These are phyloP conservation scores for Salix exigua DNA, from an alignment of 345 rosid species.

Conservation along the genomic window DNA sequence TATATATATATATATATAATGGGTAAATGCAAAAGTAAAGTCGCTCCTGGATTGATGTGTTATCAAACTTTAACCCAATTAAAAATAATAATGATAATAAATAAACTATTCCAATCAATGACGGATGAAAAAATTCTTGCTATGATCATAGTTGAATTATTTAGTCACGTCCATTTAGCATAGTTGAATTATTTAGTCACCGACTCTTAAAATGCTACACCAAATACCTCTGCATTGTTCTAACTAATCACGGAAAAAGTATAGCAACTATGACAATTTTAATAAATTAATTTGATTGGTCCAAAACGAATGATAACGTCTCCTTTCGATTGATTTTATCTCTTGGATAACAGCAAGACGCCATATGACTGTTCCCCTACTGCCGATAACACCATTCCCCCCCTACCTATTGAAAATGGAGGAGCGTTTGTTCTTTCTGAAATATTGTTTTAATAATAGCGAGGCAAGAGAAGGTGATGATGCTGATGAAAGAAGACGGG, in stretches of 20 bases:
- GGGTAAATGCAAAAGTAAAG: not conserved
- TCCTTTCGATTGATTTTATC: not conserved
- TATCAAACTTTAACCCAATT: not conserved
- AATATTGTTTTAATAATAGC: no score
- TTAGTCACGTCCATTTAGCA: not conserved
- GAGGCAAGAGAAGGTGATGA: no score
- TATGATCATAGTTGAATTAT: not conserved
- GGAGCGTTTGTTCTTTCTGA: no score
- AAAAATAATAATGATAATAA: not conserved
- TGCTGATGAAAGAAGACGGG: no score
- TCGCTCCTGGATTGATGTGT: not conserved
- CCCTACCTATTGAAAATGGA: no score
- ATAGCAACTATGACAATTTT: not conserved
- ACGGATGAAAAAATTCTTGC: not conserved
- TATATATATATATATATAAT: no score
- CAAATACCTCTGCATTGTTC: not conserved
- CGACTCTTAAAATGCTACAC: not conserved
- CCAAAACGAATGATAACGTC: not conserved
- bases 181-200: slow-evolving; percentile 1
- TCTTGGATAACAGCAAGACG: not conserved
- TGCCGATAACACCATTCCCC: no score
- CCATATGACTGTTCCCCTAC: not conserved
- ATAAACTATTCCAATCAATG: not conserved
- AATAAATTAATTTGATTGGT: not conserved
- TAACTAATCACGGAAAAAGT: not conserved